These are phyloP conservation scores for Myxozyma nipponensis DNA, from an alignment of 805 yeast species.

Conservation along the genomic window DNA sequence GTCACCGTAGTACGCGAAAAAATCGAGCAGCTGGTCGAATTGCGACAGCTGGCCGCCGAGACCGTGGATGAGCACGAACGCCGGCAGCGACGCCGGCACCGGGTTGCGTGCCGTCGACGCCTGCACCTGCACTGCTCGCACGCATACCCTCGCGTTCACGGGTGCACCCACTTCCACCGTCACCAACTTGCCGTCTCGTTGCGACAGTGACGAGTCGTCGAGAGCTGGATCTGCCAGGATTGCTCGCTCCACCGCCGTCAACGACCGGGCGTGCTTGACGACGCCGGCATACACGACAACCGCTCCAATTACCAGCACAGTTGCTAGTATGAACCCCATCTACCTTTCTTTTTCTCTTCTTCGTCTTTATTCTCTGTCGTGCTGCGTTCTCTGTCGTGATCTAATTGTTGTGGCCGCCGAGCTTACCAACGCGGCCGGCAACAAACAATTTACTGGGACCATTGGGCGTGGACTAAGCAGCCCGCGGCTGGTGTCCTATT, in stretches of 20 bases:
- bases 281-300: neutral
- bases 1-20: constrained; percentile 58
- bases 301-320: neutral
- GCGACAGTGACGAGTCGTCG: constrained; percentile 22
- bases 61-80: constrained; percentile 73
- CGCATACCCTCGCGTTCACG: constrained; percentile 1
- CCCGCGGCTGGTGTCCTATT: no score
- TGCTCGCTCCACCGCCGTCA: constrained; percentile 13
- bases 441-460: no score
- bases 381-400: no score
- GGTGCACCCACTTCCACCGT: neutral
- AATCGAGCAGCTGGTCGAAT: constrained; percentile 67
- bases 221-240: constrained; percentile 16
- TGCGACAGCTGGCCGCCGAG: constrained; percentile 87
- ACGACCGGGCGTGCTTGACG: constrained; percentile 9
- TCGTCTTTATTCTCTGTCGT: no score
- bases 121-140: constrained; percentile 10
- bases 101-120: constrained; percentile 20
- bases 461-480: no score
- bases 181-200: constrained; percentile 12
- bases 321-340: no score
- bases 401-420: no score
- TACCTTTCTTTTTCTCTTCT: no score
- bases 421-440: no score
- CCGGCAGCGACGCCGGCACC: constrained; percentile 44